Base-by-base conservation (phyloP, 768 basidiomycete genomes). In the Podaxis sp. region DNA sequence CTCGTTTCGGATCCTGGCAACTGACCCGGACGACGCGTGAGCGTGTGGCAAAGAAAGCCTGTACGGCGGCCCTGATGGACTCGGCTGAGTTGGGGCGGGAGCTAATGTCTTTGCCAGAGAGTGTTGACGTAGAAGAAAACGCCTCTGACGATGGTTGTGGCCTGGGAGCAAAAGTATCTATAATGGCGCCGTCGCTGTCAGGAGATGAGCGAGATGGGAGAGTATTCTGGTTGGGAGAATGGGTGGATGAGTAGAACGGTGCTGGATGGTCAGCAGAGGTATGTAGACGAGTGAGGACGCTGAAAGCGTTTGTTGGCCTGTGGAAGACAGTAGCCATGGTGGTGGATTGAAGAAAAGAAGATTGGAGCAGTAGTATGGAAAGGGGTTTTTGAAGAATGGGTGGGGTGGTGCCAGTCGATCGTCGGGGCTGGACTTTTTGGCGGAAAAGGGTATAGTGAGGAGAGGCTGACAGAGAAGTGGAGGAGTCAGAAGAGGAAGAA, bases 11-110 rank as follows among this genome's bases (percentile, higher is more conserved):
- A 40, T 48, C 61, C 62, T 61, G 62, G 65, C 64, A 76, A 76
- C 82, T 66, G 62, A 84, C 85, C 57, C 76, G 77, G 27, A 85
- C 74, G n/a, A 79, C 82, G 60, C 84, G 79, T 35, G 84, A 85
- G 44, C 77, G 77, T 48, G 82, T 79, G 36, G 74, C 67, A 25
- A 81, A 65, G 64, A 86, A 86, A 5, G 78, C 74, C 16, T 77
- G 72, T 25, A 72, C 62, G 35, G 67, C 65, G 57, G 57, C 61
- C n/a, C 68, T 62, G 60, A 35, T 54, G 35, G 40, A 44, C 51
- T 46, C 42, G 16, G 59, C 51, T 38, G 53, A 46, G 14, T 16
- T 36, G 66, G 69, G 27, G 55, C 61, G 57, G 9, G 67, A 66
- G 56, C 64, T 66, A 28, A 65, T 58, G 63, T 72, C 71, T 56